phyloP scores from a whole-genome alignment of 2,329 filamentous ascomycete genomes.

The Pseudocercospora cruenta region DNA sequence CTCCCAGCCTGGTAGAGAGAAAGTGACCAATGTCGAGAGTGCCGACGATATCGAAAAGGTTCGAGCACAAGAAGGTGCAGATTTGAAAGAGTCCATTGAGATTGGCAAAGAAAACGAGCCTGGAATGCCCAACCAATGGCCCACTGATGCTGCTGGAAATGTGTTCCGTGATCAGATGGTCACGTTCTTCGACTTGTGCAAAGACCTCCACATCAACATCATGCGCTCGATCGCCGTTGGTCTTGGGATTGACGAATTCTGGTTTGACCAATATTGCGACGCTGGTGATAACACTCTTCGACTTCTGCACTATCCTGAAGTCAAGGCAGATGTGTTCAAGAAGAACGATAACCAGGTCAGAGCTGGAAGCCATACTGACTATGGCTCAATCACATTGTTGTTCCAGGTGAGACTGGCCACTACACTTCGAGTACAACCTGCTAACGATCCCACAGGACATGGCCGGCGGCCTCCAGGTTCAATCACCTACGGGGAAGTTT shows the following conservation, averaged over 20 bases:
- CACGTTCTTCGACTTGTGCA: constrained; percentile 72
- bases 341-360: constrained; percentile 56
- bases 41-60: constrained; percentile 59
- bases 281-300: constrained; percentile 67
- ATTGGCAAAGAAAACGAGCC: constrained; percentile 64
- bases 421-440: background rate
- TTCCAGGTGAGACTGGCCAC: constrained; percentile 40
- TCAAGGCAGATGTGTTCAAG: constrained; percentile 61
- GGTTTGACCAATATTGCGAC: constrained; percentile 77
- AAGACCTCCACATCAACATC: constrained; percentile 74
- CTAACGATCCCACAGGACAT: constrained; percentile 46
- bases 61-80: constrained; percentile 53
- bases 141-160: constrained; percentile 59
- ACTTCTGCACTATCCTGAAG: constrained; percentile 54
- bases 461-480: constrained; percentile 62
- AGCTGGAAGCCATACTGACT: constrained; percentile 77
- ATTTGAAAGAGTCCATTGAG: constrained; percentile 62
- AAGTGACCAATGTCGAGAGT: constrained; percentile 63
- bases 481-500: constrained; percentile 72
- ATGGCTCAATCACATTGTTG: constrained; percentile 56
- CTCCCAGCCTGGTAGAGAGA: constrained; percentile 63
- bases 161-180: constrained; percentile 74
- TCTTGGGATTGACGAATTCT: constrained; percentile 68
- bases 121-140: constrained; percentile 78
- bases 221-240: constrained; percentile 64